These are phyloP conservation scores for Nyssa sinensis DNA, from an alignment of 148 eudicot species.

Conservation along the genomic window DNA sequence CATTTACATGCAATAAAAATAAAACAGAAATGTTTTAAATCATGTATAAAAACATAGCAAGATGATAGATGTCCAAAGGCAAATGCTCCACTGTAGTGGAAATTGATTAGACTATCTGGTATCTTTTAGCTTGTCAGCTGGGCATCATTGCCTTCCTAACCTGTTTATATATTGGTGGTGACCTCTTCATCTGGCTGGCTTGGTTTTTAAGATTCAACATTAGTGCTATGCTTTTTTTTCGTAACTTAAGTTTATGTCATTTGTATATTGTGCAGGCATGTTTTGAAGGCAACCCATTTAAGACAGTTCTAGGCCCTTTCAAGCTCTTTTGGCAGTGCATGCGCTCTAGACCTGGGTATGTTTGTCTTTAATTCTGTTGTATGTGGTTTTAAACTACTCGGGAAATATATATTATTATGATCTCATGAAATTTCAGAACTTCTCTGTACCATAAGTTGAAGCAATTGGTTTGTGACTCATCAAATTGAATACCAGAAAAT, in stretches of 20 bases:
- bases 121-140: too few species aligned
- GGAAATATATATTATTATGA: neutral
- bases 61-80: too few species aligned
- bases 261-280: constrained; percentile 56
- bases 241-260: neutral
- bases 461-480: neutral
- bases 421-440: neutral
- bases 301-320: constrained; percentile 89
- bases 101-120: too few species aligned
- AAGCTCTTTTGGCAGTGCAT: constrained; percentile 92
- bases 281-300: constrained; percentile 93
- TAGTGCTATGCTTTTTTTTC: neutral
- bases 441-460: neutral
- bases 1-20: too few species aligned
- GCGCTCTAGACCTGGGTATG: constrained; percentile 88
- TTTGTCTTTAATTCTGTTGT: constrained; percentile 5
- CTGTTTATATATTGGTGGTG: too few species aligned
- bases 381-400: neutral
- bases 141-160: too few species aligned
- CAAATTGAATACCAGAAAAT: neutral
- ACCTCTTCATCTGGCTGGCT: too few species aligned
- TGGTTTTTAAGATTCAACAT: too few species aligned
- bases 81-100: too few species aligned
- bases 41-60: too few species aligned
- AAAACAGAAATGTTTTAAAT: too few species aligned